Conservation (phyloP, 495 filamentous ascomycete genomes). For the Penicillium antarcticum region DNA sequence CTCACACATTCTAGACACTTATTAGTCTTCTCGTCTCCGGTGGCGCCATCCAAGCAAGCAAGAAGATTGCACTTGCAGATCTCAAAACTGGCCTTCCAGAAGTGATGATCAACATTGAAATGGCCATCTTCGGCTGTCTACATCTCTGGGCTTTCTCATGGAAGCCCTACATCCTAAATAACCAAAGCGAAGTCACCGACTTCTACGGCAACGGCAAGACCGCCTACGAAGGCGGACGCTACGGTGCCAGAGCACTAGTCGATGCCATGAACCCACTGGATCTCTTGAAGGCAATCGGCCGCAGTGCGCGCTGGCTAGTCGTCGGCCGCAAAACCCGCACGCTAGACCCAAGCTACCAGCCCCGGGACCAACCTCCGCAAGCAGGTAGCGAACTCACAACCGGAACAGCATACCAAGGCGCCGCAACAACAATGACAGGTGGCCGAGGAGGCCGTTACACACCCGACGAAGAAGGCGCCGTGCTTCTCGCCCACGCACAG, state of each 20-base stretch:
- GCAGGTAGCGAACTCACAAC: constrained; percentile 6
- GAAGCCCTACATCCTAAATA: constrained; percentile 54
- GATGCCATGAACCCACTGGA: constrained; percentile 85
- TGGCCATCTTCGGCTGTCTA: constrained; percentile 76
- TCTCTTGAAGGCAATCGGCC: constrained; percentile 70
- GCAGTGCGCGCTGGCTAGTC: constrained; percentile 78
- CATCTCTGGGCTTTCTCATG: constrained; percentile 85
- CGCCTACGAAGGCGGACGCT: constrained; percentile 58
- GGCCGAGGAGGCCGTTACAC: constrained; percentile 20
- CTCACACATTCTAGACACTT: constrained; percentile 41
- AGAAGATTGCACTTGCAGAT: constrained; percentile 64
- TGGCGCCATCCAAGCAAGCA: constrained; percentile 58
- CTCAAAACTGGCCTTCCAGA: constrained; percentile 79
- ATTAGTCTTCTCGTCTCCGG: constrained; percentile 67
- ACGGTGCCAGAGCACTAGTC: constrained; percentile 59
- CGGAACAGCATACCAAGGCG: constrained; percentile 34
- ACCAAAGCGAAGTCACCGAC: constrained; percentile 39
- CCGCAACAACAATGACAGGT: constrained; percentile 21
- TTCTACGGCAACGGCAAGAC: constrained; percentile 47
- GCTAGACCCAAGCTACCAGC: constrained; percentile 50
- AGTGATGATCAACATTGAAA: constrained; percentile 79
- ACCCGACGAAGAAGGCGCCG: constrained; percentile 37
- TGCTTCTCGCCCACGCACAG: constrained; percentile 42
- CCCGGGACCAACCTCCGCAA: constrained; percentile 17
- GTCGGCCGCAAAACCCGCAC: constrained; percentile 61